These are phyloP conservation scores for Kodamaea jinghongensis DNA, from an alignment of 805 yeast species.

Conservation along the genomic window DNA sequence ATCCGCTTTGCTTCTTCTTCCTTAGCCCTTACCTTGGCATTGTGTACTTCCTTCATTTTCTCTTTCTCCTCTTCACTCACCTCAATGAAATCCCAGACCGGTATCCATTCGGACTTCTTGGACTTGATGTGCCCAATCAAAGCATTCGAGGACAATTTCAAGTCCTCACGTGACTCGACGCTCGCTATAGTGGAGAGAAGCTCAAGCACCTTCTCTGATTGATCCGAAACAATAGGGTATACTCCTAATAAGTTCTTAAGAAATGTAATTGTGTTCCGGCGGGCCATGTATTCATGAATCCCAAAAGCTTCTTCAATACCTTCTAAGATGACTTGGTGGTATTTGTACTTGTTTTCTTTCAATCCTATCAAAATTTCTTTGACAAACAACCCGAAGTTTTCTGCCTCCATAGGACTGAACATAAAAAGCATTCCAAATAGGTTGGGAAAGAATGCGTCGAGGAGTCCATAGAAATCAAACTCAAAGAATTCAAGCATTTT, in stretches of 20 bases:
- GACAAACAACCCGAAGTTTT: slow-evolving; percentile 75
- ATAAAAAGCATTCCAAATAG: slow-evolving; percentile 62
- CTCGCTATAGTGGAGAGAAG: slow-evolving; percentile 47
- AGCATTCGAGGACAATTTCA: slow-evolving; percentile 74
- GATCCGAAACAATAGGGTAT: slow-evolving; percentile 68
- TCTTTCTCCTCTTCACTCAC: slow-evolving; percentile 40
- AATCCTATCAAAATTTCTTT: slow-evolving; percentile 50
- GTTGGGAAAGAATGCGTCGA: slow-evolving; percentile 49
- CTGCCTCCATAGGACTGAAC: slow-evolving; percentile 74
- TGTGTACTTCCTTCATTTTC: slow-evolving; percentile 18
- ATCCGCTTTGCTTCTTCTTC: slow-evolving; percentile 9
- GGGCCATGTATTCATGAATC: slow-evolving; percentile 66
- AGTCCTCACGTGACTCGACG: slow-evolving; percentile 71
- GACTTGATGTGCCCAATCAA: slow-evolving; percentile 64
- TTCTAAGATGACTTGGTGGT: slow-evolving; percentile 51
- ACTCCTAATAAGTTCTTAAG: slow-evolving; percentile 61
- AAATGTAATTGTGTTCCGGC: slow-evolving; percentile 77
- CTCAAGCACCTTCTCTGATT: slow-evolving; percentile 51
- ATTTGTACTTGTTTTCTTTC: slow-evolving; percentile 25
- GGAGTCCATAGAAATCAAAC: slow-evolving; percentile 35
- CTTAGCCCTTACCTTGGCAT: slow-evolving; percentile 14
- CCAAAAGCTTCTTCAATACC: slow-evolving; percentile 43
- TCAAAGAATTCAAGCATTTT: slow-evolving; percentile 42
- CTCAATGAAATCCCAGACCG: slow-evolving; percentile 55
- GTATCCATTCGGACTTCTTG: slow-evolving; percentile 48